phyloP scores from a whole-genome alignment of 805 yeast species.

The Saccharomycopsis sp. region DNA sequence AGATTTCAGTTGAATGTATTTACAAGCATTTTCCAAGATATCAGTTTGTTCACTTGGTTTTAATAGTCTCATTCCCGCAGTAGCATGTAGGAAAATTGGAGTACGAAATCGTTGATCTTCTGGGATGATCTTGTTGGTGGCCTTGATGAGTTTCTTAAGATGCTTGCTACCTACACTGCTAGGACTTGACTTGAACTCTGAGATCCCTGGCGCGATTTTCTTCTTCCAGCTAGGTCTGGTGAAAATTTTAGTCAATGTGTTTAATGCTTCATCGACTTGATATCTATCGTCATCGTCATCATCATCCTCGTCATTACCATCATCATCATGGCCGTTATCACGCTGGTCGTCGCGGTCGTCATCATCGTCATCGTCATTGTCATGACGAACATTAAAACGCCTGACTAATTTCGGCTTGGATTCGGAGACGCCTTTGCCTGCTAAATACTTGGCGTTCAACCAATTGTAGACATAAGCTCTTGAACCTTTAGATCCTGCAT shows the following conservation, averaged over 20 bases:
- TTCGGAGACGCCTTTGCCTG: slow-evolving; percentile 9
- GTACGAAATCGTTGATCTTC: slow-evolving; percentile 53
- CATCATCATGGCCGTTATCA: slow-evolving; percentile 11
- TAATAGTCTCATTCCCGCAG: slow-evolving; percentile 60
- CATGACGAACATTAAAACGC: slow-evolving; percentile 20
- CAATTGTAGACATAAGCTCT: slow-evolving; percentile 52
- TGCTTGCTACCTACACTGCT: slow-evolving; percentile 47
- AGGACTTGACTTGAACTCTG: slow-evolving; percentile 42
- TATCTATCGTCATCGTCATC: slow-evolving; percentile 22
- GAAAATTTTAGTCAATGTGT: slow-evolving; percentile 29
- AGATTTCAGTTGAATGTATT: slow-evolving; percentile 39
- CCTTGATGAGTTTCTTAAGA: slow-evolving; percentile 39
- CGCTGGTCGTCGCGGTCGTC: slow-evolving; percentile 20
- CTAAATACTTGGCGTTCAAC: slow-evolving; percentile 16
- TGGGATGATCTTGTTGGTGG: slow-evolving; percentile 49
- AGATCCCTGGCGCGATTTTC: slow-evolving; percentile 51
- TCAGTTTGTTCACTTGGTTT: slow-evolving; percentile 43
- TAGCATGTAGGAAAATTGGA: slow-evolving; percentile 62
- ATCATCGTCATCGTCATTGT: slow-evolving; percentile 20
- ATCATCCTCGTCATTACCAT: slow-evolving; percentile 9
- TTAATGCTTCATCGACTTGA: slow-evolving; percentile 9
- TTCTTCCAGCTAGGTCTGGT: slow-evolving; percentile 41
- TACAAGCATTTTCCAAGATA: slow-evolving; percentile 43
- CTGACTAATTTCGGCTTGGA: slow-evolving; percentile 14
- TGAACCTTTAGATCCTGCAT: slow-evolving; percentile 62